Evolutionary conservation across 1,284 basidiomycete species (phyloP), one percentile per base, ranked within the genome.

Genomic region (Bothia castanella): DNA sequence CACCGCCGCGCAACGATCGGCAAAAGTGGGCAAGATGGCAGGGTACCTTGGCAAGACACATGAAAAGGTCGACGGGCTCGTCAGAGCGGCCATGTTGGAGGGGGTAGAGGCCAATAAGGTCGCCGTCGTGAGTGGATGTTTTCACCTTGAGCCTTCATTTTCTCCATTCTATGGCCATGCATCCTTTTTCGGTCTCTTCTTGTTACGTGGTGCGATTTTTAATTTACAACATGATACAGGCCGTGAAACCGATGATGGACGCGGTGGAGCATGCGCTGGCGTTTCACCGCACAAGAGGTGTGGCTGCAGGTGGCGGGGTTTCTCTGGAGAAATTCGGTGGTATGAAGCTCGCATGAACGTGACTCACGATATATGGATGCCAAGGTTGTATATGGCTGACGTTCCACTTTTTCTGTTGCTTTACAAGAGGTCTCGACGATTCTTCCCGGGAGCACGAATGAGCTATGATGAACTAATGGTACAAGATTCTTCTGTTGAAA

Each of bases 1-100:
- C 8, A 82, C 81, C 1, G 74, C 80, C 11, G 76, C 79, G 3
- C 85, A 90, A 64, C 25, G 25, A 25, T 78, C 80, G 0, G 76
- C 79, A 3, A 92, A 92, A 62, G 87, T 86, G 0, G 78, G 80
- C 8, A 93, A 90, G 70, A 96, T 97, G 93, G 80, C 82, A 9
- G 79, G 76, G 2, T 95, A 92, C 62, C 75, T 97, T 29, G 70
- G 74, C 31, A 87, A 82, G 64, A 94, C 89, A 1, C 82, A 78
- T 30, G 88, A 87, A 63, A 92, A 94, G 66, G 82, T 95, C 2
- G 79, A 83, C 17, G 85, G 85, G 1, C 75, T 97, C 19, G 78
- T 93, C 14, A 75, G 75, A 39, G 74, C 77, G 21, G 89, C 85
- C 14, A 75, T 76, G 40, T 68, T 73, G 45, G 76, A 25, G 53